A percentile compares a stretch with the other conserved stretches of the same genome.
These are phyloP conservation scores for Candida palmyrensis DNA, from an alignment of 805 yeast genomes.

Conservation along the genomic window DNA sequence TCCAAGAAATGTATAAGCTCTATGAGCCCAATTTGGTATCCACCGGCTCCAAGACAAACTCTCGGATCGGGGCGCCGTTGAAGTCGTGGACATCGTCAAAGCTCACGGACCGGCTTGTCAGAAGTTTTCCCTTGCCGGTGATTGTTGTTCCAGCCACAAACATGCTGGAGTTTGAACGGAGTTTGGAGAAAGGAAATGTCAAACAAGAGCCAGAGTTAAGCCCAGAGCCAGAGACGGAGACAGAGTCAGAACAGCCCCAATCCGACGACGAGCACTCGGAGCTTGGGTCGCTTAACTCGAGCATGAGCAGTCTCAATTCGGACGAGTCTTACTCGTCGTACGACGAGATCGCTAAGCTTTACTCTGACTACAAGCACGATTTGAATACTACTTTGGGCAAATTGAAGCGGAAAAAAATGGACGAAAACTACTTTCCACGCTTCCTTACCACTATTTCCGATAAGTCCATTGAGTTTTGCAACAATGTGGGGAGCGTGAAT, in stretches of 20 bases:
- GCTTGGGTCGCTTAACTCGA: conserved; percentile 2
- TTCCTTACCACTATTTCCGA: conserved; percentile 27
- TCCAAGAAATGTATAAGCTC: conserved; percentile 54
- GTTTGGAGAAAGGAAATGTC: conserved; percentile 33
- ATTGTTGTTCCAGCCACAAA: conserved; percentile 60
- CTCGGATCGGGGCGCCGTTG: conserved; percentile 42
- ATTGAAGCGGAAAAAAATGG: conserved; percentile 10
- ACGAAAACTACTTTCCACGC: conserved; percentile 25
- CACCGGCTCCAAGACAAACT: conserved; percentile 49
- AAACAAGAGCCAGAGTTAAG: conserved; percentile 8
- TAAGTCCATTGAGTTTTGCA: conserved; percentile 28
- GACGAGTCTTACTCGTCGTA: conserved; percentile 31
- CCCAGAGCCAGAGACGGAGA: not conserved
- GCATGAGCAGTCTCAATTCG: conserved; percentile 17
- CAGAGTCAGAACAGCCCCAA: not conserved
- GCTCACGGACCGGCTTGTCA: conserved; percentile 59
- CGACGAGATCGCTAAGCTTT: conserved; percentile 33
- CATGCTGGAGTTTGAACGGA: conserved; percentile 47
- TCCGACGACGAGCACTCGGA: conserved; percentile 9
- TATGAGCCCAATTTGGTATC: conserved; percentile 58
- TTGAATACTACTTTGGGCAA: conserved; percentile 13
- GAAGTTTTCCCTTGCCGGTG: conserved; percentile 61
- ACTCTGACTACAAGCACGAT: conserved; percentile 21
- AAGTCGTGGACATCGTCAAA: conserved; percentile 59
- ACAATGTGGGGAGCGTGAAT: conserved; percentile 27